A percentile compares a stretch with the other conserved stretches of the same genome.
phyloP scores from a whole-genome alignment of 176 grass and related monocot genomes.

The Microstegium vimineum region DNA sequence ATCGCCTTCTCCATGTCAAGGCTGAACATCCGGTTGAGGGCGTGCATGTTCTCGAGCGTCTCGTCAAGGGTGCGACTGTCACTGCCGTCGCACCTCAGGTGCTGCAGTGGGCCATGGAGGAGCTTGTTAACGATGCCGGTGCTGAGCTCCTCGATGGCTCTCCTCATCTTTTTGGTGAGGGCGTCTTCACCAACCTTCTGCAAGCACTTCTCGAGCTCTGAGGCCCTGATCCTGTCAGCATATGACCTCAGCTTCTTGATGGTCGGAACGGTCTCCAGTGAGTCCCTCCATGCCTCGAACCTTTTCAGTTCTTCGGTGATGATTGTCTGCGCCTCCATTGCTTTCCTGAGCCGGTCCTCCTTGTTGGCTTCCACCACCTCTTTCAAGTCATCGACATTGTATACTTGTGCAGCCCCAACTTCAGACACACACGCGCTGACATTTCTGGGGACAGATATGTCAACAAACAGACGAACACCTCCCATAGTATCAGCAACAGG shows the following conservation, averaged over 20 bases:
- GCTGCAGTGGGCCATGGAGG: constrained; percentile 83
- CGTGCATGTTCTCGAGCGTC: constrained; percentile 81
- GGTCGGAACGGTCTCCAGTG: constrained; percentile 71
- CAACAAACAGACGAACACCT: constrained; percentile 57
- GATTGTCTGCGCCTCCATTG: constrained; percentile 73
- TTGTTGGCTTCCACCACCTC: constrained; percentile 93
- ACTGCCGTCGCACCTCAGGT: constrained; percentile 75
- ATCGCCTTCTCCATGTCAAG: constrained; percentile 68
- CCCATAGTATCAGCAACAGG: constrained; percentile 47
- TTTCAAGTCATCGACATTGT: constrained; percentile 87
- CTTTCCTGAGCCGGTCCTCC: constrained; percentile 74
- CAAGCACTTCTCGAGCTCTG: constrained; percentile 81
- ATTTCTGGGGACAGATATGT: constrained; percentile 90
- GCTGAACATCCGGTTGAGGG: constrained; percentile 86
- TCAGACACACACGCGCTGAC: constrained; percentile 59
- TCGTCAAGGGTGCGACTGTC: constrained; percentile 74
- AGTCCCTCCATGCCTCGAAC: constrained; percentile 90
- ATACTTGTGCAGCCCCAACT: constrained; percentile 42
- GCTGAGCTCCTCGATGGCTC: constrained; percentile 76
- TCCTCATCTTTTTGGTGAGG: constrained; percentile 72
- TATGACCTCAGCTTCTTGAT: constrained; percentile 89
- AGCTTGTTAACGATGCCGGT: constrained; percentile 85
- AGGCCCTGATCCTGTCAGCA: constrained; percentile 77
- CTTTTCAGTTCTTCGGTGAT: constrained; percentile 66
- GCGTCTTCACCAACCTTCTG: constrained; percentile 66